Conservation (phyloP, 257 asterid genomes). For the Salvia splendens region DNA sequence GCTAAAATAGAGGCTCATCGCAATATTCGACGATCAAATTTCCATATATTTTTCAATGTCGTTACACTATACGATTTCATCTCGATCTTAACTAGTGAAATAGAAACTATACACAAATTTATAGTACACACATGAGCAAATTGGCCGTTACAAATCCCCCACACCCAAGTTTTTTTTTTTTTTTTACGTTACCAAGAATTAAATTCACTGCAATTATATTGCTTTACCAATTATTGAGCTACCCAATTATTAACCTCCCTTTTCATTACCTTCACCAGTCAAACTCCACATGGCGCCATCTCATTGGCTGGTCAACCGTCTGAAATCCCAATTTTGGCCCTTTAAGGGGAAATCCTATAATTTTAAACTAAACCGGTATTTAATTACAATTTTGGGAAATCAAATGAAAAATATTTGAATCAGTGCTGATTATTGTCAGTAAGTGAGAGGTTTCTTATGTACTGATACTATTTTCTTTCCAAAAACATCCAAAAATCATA, state of each 20-base stretch:
- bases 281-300: constrained; percentile 35
- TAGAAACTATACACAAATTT: too few relatives aligned
- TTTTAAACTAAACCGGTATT: background rate
- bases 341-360: background rate
- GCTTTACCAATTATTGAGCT: constrained; percentile 37
- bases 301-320: constrained; percentile 36
- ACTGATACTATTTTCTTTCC: constrained; percentile 31
- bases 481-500: constrained; percentile 29
- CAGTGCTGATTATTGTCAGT: constrained; percentile 37
- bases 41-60: too few relatives aligned
- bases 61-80: too few relatives aligned
- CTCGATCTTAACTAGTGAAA: too few relatives aligned
- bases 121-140: constrained; percentile 7
- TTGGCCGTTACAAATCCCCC: constrained; percentile 40
- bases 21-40: too few relatives aligned
- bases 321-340: constrained; percentile 34
- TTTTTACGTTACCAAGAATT: constrained; percentile 16
- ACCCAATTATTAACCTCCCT: constrained; percentile 39
- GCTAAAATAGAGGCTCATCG: too few relatives aligned
- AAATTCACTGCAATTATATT: constrained; percentile 39
- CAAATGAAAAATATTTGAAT: constrained; percentile 24
- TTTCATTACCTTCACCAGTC: constrained; percentile 38
- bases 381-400: constrained; percentile 1
- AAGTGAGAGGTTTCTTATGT: constrained; percentile 36
- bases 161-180: background rate